A percentile compares a stretch with the other conserved stretches of the same genome.
phyloP scores from a whole-genome alignment of 805 yeast genomes.

The Pichia membranifaciens region DNA sequence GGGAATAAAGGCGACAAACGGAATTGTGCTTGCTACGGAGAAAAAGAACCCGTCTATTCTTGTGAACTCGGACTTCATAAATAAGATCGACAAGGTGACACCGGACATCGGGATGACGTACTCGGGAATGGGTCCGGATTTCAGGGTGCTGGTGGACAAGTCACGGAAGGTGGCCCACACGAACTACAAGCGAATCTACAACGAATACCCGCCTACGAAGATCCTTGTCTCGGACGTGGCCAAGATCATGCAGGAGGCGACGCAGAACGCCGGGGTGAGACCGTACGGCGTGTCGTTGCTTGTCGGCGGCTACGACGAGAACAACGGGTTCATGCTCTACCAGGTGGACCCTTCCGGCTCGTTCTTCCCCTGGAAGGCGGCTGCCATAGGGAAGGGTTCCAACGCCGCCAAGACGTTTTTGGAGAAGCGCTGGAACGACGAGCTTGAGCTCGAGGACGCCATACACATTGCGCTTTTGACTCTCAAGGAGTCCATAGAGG shows the following conservation, averaged over 20 bases:
- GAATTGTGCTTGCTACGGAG: constrained; percentile 95
- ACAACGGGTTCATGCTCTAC: constrained; percentile 66
- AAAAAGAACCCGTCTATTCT: constrained; percentile 79
- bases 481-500: constrained; percentile 93
- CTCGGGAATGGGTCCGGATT: constrained; percentile 99
- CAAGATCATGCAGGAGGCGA: constrained; percentile 89
- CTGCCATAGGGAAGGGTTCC: constrained; percentile 96
- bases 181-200: constrained; percentile 84
- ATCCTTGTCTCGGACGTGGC: constrained; percentile 93
- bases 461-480: constrained; percentile 93
- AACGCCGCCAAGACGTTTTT: constrained; percentile 94
- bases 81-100: constrained; percentile 77
- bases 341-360: constrained; percentile 99
- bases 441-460: constrained; percentile 95
- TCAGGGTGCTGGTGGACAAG: constrained; percentile 87
- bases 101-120: constrained; percentile 97
- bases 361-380: constrained; percentile 98
- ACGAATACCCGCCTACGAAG: constrained; percentile 96
- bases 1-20: constrained; percentile 91
- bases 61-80: constrained; percentile 64
- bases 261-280: constrained; percentile 97
- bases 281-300: constrained; percentile 96
- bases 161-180: constrained; percentile 93
- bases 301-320: constrained; percentile 89
- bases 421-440: constrained; percentile 98